Conservation (phyloP, 108 stramenopile genomes). For the Nitzschia palea region DNA sequence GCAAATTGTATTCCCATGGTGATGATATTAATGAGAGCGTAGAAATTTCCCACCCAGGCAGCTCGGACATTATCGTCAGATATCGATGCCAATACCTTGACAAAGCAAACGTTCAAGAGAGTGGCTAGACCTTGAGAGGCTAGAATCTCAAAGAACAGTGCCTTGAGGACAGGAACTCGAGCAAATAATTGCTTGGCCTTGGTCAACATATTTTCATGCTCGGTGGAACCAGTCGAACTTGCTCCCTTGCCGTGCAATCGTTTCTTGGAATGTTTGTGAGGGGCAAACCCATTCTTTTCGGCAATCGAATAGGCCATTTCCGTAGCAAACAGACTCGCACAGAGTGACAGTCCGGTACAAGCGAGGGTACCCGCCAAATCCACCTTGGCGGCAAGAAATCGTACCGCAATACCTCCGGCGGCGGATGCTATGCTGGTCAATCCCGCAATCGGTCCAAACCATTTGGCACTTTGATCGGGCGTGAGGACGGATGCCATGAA, state of each 20-base stretch:
- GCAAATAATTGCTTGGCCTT: conserved; percentile 61
- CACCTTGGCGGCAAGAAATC: conserved; percentile 39
- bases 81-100: conserved; percentile 55
- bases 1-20: conserved; percentile 74
- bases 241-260: conserved; percentile 13
- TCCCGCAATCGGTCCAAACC: conserved; percentile 81
- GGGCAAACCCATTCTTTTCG: conserved; percentile 69
- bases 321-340: conserved; percentile 50
- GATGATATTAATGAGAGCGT: conserved; percentile 68
- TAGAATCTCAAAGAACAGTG: conserved; percentile 81
- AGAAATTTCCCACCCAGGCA: conserved; percentile 86
- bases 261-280: conserved; percentile 33
- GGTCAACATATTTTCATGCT: conserved; percentile 38
- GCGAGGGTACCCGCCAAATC: conserved; percentile 58
- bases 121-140: conserved; percentile 81
- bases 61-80: conserved; percentile 72
- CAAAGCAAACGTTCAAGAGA: conserved; percentile 75
- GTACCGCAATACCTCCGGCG: conserved; percentile 64
- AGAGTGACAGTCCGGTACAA: conserved; percentile 59
- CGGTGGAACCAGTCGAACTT: conserved; percentile 3
- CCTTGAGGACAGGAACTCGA: conserved; percentile 71
- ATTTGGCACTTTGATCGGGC: conserved; percentile 67
- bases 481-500: conserved; percentile 76
- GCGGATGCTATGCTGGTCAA: conserved; percentile 68
- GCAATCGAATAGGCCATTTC: conserved; percentile 61